These are phyloP conservation scores for Boletus putidus DNA, from an alignment of 1,284 basidiomycete genomes.

Conservation along the genomic window DNA sequence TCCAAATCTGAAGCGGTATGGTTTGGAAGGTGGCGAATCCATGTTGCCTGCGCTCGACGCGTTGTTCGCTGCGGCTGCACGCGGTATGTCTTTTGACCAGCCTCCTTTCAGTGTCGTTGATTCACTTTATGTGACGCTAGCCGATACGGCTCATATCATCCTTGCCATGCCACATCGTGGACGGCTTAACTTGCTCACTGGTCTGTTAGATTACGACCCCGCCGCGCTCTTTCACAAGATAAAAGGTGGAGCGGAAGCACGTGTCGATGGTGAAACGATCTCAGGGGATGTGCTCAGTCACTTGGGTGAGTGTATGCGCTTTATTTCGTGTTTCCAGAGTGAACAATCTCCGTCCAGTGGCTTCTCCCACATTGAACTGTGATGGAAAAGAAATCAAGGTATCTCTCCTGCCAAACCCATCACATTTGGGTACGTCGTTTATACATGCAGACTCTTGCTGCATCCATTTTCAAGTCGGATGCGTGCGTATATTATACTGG, in stretches of 20 bases:
- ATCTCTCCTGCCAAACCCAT: slow-evolving; percentile 83
- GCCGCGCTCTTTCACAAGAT: slow-evolving; percentile 82
- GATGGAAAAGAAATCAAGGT: slow-evolving; percentile 57
- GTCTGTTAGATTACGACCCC: slow-evolving; percentile 66
- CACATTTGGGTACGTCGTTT: slow-evolving; percentile 65
- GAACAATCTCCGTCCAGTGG: slow-evolving; percentile 41
- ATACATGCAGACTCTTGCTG: background rate
- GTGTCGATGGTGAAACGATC: slow-evolving; percentile 63
- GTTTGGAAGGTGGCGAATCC: slow-evolving; percentile 85
- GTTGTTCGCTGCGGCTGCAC: slow-evolving; percentile 66
- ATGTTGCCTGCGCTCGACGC: slow-evolving; percentile 85
- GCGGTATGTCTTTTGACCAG: slow-evolving; percentile 44
- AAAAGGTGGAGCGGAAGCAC: slow-evolving; percentile 69
- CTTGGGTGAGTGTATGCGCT: slow-evolving; percentile 49
- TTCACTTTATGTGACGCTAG: slow-evolving; percentile 36
- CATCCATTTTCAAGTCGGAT: background rate
- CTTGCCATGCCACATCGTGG: slow-evolving; percentile 86
- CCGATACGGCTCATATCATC: slow-evolving; percentile 69
- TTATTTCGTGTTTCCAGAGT: background rate
- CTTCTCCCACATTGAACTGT: slow-evolving; percentile 63
- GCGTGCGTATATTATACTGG: background rate
- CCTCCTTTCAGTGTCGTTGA: background rate
- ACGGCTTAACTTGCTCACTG: slow-evolving; percentile 84
- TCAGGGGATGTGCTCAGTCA: slow-evolving; percentile 88
- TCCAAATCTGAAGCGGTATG: slow-evolving; percentile 82